Evolutionary conservation across 768 basidiomycete species (phyloP), one percentile per base, ranked within the genome.

Genomic region (Calvatia gigantea): DNA sequence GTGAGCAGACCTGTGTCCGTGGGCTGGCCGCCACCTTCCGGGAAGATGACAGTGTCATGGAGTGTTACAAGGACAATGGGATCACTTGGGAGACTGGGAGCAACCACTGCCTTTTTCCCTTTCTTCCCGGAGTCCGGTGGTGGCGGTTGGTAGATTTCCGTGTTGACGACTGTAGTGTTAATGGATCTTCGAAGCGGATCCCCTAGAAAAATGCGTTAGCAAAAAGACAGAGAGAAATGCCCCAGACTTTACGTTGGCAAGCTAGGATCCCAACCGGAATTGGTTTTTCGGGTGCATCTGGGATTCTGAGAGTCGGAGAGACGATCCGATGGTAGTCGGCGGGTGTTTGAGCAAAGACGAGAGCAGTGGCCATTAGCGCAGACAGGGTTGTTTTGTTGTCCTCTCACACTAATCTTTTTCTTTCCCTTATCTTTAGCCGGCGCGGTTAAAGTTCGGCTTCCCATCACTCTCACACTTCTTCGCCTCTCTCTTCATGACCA

Each of bases 11-110:
- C 90, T 23, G 82, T 82, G 63, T 93, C 91, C 0, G 84, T 84
- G 1, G 88, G 87, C 60, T 93, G 91, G 0, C 91, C 91, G 9
- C 90, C 79, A 7, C 89, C 90, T 69, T 91, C 89, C 0, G 91
- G 90, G 65, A 91, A 92, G 44, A 91, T 79, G 11, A 88, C 77
- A 0, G 89, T 91, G 64, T 92, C 91, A 49, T 87, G 84, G 42
- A 91, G 70, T 48, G 85, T 75, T 6, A 92, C 71, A 62, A 89
- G 85, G 44, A 89, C 76, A 15, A 85, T 68, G 2, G 83, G 77
- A 32, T 66, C 73, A 21, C 69, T 70, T 0, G 72, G 70, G 42
- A 77, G 63, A n/a, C 70, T 64, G 14, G 81, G 77, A 23, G 79
- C 64, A 14, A 76, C 65, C 11, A 81, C 78, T n/a, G 80, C 73